phyloP scores from a whole-genome alignment of 805 yeast genomes.

The Nematodospora valgi region DNA sequence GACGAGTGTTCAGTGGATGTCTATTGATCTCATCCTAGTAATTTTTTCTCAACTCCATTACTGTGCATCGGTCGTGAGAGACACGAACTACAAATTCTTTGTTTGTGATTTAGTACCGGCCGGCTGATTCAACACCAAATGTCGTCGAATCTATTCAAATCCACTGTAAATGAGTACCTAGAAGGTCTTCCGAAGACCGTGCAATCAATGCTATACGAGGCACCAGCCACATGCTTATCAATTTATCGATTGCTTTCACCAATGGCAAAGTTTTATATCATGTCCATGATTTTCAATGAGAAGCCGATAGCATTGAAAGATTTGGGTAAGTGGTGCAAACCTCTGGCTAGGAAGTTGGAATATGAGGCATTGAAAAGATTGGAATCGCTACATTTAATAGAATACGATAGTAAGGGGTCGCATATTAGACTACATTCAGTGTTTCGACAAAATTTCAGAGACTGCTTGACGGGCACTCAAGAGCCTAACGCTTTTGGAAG shows the following conservation, averaged over 20 bases:
- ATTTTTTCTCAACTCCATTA: too few relatives aligned
- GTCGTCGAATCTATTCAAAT: constrained; percentile 45
- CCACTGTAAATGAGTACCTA: constrained; percentile 81
- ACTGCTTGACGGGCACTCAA: constrained; percentile 79
- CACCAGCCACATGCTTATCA: constrained; percentile 91
- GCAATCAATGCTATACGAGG: constrained; percentile 74
- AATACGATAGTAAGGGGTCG: constrained; percentile 50
- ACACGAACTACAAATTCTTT: constrained; percentile 1
- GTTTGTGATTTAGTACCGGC: too few relatives aligned
- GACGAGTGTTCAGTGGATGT: too few relatives aligned
- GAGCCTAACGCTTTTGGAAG: constrained; percentile 73
- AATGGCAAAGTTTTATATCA: constrained; percentile 81
- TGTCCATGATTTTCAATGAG: constrained; percentile 83
- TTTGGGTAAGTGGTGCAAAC: constrained; percentile 73
- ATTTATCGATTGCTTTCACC: constrained; percentile 87
- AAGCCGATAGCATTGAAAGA: constrained; percentile 64
- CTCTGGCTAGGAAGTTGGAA: constrained; percentile 54
- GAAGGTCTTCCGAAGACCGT: constrained; percentile 86
- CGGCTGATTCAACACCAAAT: too few relatives aligned
- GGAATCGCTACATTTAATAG: constrained; percentile 69
- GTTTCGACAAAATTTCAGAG: constrained; percentile 71
- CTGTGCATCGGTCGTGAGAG: background rate
- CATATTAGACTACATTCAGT: constrained; percentile 61
- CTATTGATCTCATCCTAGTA: constrained; percentile 5
- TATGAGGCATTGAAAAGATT: constrained; percentile 78